Base-by-base conservation (phyloP, 75 land plant genomes). In the Sequoia sempervirens region DNA sequence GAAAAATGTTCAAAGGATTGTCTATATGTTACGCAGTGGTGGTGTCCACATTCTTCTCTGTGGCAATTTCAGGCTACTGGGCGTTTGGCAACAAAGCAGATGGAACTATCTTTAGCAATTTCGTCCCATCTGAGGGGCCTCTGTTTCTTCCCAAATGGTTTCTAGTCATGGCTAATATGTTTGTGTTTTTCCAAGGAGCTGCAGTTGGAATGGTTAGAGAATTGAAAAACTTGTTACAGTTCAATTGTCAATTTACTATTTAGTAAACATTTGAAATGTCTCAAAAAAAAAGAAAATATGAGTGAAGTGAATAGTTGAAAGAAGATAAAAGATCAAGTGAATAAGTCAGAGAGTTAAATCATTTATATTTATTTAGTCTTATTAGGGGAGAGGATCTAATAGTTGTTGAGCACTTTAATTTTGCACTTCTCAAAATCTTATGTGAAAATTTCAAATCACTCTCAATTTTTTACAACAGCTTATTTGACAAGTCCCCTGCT, bases 1-100 rank as follows among this genome's bases (percentile, higher is more conserved):
- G 95, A n/a, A 95, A 95, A 87, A 92, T 95, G 97, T 87, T 93
- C 87, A 95, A 92, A 76, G 97, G 92, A 2, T 83, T 95, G 50
- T 88, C 88, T 70, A 15, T 95, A 18, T 93, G 95, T 64, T 95
- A 95, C 75, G 28, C 83, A 13, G 87, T 93, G 20, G 85, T 91
- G 43, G 38, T 81, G 26, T 20, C 75, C 50, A 91, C 97, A 14
- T 95, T 95, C 87, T 90, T 90, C 86, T 93, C 88, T 46, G 93
- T 93, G 28, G 85, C 93, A 15, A 84, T 95, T n/a, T 93, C 97
- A 36, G 97, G 95, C 2, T 95, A 95, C 78, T 95, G 97, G 97
- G 97, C 99, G 56, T 95, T 95, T 80, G 96, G 96, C 15, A 95
- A 93, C 89, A 17, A 79, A 74, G 72, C 93, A 1, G 81, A 50